Evolutionary conservation across 176 grass and related monocot species (phyloP).

Genomic region (Oryza brachyantha): DNA sequence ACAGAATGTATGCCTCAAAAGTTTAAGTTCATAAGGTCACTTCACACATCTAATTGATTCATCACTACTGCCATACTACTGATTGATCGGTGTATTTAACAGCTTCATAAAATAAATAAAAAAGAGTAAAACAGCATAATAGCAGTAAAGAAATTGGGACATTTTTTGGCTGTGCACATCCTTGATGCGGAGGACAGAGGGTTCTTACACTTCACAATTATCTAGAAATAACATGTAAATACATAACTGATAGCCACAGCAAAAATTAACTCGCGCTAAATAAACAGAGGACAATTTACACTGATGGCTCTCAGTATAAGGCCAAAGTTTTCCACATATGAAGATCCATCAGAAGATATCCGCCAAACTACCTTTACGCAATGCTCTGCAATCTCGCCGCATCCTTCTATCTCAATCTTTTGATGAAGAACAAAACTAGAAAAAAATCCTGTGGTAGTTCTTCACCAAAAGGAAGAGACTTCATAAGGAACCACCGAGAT

Average conservation of each 20-base stretch:
- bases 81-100: too few species aligned
- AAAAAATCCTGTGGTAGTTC: not conserved
- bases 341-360: conserved; percentile 32
- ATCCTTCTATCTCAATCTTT: conserved; percentile 32
- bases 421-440: not conserved
- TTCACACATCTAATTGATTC: conserved; percentile 47
- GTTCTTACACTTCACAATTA: too few species aligned
- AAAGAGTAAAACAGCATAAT: not conserved
- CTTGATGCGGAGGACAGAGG: too few species aligned
- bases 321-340: conserved; percentile 25
- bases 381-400: not conserved
- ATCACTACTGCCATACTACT: conserved; percentile 42
- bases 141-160: not conserved
- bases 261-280: not conserved
- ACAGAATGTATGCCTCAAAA: conserved; percentile 37
- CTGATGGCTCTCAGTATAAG: conserved; percentile 25
- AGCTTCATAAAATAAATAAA: not conserved
- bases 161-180: not conserved
- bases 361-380: not conserved
- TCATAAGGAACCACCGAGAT: conserved; percentile 14
- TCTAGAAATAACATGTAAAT: not conserved
- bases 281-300: not conserved
- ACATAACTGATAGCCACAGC: not conserved
- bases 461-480: conserved; percentile 14
- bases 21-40: conserved; percentile 19